These are phyloP conservation scores for Gastroboletus turbinatus DNA, from an alignment of 1,284 basidiomycete species.

Conservation along the genomic window DNA sequence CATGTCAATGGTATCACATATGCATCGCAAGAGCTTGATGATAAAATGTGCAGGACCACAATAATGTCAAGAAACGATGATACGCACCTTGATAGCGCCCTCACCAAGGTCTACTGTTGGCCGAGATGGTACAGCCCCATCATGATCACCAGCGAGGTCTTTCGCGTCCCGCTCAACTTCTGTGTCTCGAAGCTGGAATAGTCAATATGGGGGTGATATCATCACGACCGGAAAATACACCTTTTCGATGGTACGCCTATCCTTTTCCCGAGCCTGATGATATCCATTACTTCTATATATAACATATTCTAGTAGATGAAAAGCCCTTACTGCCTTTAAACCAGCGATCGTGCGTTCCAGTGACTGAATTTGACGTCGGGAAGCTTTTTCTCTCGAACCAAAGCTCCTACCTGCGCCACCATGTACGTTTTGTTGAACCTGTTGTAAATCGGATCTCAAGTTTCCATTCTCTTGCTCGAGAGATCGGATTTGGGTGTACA, in stretches of 20 bases:
- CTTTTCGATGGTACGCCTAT: conserved; percentile 17
- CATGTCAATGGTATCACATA: conserved; percentile 42
- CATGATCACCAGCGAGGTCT: conserved; percentile 8
- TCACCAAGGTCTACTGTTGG: conserved; percentile 12
- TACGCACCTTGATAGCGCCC: conserved; percentile 7
- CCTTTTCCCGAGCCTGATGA: conserved; percentile 11
- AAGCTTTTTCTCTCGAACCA: background rate
- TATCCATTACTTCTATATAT: background rate
- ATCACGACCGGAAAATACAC: background rate
- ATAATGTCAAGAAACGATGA: background rate
- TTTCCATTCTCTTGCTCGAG: conserved; percentile 12
- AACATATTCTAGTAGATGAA: background rate
- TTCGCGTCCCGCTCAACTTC: conserved; percentile 17
- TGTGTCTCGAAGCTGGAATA: conserved; percentile 13
- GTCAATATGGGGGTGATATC: background rate
- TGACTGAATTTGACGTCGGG: conserved; percentile 7
- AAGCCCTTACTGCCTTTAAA: conserved; percentile 7
- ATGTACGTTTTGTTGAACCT: background rate
- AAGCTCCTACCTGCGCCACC: background rate
- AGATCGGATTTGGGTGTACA: conserved; percentile 8
- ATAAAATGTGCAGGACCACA: background rate
- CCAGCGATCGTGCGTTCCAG: conserved; percentile 10
- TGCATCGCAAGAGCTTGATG: conserved; percentile 42
- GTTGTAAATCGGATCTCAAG: conserved; percentile 9
- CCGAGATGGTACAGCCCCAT: background rate